Conservation (phyloP, 768 basidiomycete species). For the Tylopilus rubrobrunneus region DNA sequence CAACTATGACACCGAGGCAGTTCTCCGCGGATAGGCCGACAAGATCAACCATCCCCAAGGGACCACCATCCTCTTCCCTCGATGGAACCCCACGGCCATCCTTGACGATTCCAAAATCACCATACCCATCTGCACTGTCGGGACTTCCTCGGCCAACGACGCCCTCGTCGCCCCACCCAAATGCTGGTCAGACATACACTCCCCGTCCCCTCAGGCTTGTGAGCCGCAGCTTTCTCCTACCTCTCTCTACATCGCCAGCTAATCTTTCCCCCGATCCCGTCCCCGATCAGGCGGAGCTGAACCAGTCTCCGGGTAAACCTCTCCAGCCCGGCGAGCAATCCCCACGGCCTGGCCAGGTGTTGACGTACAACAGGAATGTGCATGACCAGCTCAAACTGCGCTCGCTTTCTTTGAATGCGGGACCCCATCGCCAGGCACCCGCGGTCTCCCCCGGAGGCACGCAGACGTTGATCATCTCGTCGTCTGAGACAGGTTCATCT, state of each 20-base stretch:
- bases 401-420: slow-evolving; percentile 12
- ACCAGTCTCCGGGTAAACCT: slow-evolving; percentile 7
- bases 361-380: slow-evolving; percentile 33
- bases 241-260: neutral
- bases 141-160: slow-evolving; percentile 21
- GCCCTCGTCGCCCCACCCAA: slow-evolving; percentile 9
- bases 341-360: slow-evolving; percentile 23
- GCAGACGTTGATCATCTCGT: slow-evolving; percentile 19
- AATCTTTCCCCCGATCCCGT: neutral
- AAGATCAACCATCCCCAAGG: slow-evolving; percentile 9
- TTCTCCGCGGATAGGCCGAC: slow-evolving; percentile 7
- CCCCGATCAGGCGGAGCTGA: slow-evolving; percentile 8
- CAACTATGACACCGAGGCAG: slow-evolving; percentile 8
- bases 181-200: slow-evolving; percentile 11
- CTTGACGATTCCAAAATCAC: slow-evolving; percentile 25
- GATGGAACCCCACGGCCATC: slow-evolving; percentile 21
- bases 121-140: slow-evolving; percentile 12
- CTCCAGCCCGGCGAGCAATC: slow-evolving; percentile 23
- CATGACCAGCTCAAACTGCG: slow-evolving; percentile 31
- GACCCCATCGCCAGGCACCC: slow-evolving; percentile 1
- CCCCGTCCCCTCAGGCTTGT: slow-evolving; percentile 27
- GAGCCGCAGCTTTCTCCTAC: slow-evolving; percentile 15
- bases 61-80: slow-evolving; percentile 17
- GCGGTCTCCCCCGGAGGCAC: slow-evolving; percentile 18
- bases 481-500: slow-evolving; percentile 1